Base-by-base conservation (phyloP, 768 basidiomycete species). In the Pisolithus marmoratus region DNA sequence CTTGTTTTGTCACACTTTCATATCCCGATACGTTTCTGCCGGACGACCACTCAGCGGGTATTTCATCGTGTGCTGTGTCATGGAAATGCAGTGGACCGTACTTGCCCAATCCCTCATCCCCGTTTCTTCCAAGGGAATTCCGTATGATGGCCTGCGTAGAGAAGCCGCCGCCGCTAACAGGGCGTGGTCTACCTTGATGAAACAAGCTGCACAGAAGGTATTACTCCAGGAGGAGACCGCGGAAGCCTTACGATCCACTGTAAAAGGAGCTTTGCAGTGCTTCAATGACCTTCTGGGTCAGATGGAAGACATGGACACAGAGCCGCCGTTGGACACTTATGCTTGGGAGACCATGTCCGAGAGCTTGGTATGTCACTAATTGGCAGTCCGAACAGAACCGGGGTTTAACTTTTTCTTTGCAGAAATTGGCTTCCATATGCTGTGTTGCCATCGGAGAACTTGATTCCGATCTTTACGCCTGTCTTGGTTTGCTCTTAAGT, bases 271-370 rank as follows among this genome's bases (percentile, higher is more conserved):
- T 3, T 74, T 89, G 71, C 80, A 87, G 53, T 87, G 85, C 54
- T 90, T 91, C 63, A 80, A 78, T 8, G 88, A 91, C 56, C 75
- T 94, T 36, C 74, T 89, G 34, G 70, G 77, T 5, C 90, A 92
- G 63, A 85, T 93, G 47, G 82, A 90, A 62, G 87, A 86, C 54
- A 83, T 93, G 82, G 89, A 91, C 14, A 72, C 74, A 4, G 86
- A 90, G 53, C 90, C 88, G 12, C 78, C 85, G 0, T 60, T 85
- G 31, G 91, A 94, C 63, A 89, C 87, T n/a, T 94, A 92, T 67
- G 83, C 88, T 48, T 93, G 86, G 85, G 91, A 94, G 63, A 93
- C 91, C 0, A 85, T 94, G 84, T 89, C 91, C 9, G 91, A 94
- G 63, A 87, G 87, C 58, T 67, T 94, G 76, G 91, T 90, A 81